Percentiles rank a stretch among this genome's conserved stretches.
Conservation (phyloP, 2,329 filamentous ascomycete genomes). For the Hypoxylon sp. region DNA sequence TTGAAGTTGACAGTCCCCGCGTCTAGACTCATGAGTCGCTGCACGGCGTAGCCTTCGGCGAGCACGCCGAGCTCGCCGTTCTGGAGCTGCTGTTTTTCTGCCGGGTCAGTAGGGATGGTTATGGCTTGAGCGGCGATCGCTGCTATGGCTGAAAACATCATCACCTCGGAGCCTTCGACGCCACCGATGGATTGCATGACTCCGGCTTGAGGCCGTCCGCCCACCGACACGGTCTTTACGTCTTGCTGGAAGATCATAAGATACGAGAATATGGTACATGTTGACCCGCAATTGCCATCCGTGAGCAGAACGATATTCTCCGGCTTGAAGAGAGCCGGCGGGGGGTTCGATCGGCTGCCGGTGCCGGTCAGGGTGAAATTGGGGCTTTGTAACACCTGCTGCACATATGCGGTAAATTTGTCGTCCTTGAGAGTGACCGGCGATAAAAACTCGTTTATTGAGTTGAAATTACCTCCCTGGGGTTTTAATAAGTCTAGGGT, state of each 20-base stretch:
- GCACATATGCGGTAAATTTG: conserved; percentile 62
- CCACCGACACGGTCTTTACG: conserved; percentile 64
- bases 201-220: conserved; percentile 61
- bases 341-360: conserved; percentile 58
- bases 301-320: conserved; percentile 69
- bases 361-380: conserved; percentile 62
- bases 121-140: conserved; percentile 50
- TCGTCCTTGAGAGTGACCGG: conserved; percentile 61
- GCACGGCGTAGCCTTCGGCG: conserved; percentile 55
- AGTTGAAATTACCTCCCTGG: conserved; percentile 51
- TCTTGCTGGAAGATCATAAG: conserved; percentile 66
- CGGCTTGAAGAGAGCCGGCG: conserved; percentile 63
- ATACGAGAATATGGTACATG: conserved; percentile 70
- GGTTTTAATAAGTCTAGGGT: conserved; percentile 65
- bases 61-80: conserved; percentile 51
- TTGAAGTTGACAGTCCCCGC: conserved; percentile 56
- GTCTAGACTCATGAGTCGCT: conserved; percentile 47
- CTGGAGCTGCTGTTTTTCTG: conserved; percentile 37
- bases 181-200: conserved; percentile 66
- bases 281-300: conserved; percentile 69
- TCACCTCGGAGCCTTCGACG: conserved; percentile 62
- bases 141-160: conserved; percentile 53
- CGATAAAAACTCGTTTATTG: conserved; percentile 53
- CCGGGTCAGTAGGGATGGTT: conserved; percentile 42
- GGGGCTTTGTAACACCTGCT: conserved; percentile 2